Base-by-base conservation (phyloP, 805 yeast species). In the Cyberlindnera japonica region DNA sequence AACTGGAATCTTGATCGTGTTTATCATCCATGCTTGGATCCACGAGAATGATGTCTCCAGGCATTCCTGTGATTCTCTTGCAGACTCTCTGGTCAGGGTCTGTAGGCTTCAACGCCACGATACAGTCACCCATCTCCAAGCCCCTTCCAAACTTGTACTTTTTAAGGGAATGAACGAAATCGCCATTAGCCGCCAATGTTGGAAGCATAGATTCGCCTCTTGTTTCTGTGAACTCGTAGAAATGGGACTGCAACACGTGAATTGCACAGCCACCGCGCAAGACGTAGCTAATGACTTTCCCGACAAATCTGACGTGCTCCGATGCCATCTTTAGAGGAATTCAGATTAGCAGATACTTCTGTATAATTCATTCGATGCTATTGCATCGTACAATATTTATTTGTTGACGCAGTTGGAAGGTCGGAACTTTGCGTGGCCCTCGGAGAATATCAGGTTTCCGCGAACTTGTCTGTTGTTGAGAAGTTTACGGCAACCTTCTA, bases 161-260 rank as follows among this genome's bases (percentile, higher is more conserved):
- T 52, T 87, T 91, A 49, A 79, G 67, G 1, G 86, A 84, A 50
- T 84, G 84, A 12, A 87, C 95, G 58, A 74, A 87, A 59, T 91
- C 97, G 37, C 82, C 75, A 17, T 73, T 64, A 9, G 81, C 76
- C 38, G 81, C 79, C 17, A 93, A 63, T 0, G 98, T 89, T 0
- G 98, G 97, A 28, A 93, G 71, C 99, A 93, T 93, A 20, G 95
- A 85, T 57, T 89, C 97, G 2, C 99, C 99, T 48, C 80, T 68
- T 0, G 98, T 87, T 53, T 80, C 88, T 7, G 89, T 75, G 58
- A 82, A 77, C 55, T 86, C 95, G 55, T 78, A 82, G 14, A 82
- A 62, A 55, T 80, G 74, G 28, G 77, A 77, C 48, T 77, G 84
- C 8, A 81, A 57, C 10, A 89, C 65, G 61, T 90, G 97, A 12